These are phyloP conservation scores for Nemania bipapillata DNA, from an alignment of 2,329 filamentous ascomycete genomes.

Conservation along the genomic window DNA sequence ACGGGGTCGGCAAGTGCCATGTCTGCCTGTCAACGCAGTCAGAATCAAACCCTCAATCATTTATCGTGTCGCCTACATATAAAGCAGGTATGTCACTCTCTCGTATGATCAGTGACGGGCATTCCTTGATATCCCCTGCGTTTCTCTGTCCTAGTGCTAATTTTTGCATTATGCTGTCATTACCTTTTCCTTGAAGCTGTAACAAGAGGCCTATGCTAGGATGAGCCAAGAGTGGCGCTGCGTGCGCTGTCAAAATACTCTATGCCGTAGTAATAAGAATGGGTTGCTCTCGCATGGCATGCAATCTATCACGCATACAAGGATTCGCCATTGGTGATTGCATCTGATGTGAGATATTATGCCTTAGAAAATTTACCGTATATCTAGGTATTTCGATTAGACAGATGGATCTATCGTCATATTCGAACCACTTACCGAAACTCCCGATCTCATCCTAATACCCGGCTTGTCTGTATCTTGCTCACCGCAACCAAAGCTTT, in stretches of 20 bases:
- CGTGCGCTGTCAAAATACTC: not conserved
- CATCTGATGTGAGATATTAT: slow-evolving; percentile 8
- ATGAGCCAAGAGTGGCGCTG: slow-evolving; percentile 12
- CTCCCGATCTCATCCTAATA: not conserved
- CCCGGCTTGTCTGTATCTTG: not conserved
- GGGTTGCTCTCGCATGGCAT: slow-evolving; percentile 8
- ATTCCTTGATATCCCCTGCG: slow-evolving; percentile 7
- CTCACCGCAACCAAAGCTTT: not conserved
- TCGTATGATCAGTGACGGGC: slow-evolving; percentile 21
- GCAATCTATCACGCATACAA: not conserved
- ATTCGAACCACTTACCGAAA: not conserved
- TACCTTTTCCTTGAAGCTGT: not conserved
- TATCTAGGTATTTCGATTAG: slow-evolving; percentile 1
- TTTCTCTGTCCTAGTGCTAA: slow-evolving; percentile 1
- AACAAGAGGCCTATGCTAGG: not conserved
- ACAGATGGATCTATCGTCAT: not conserved
- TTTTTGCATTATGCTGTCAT: slow-evolving; percentile 8
- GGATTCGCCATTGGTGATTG: not conserved
- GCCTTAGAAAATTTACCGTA: not conserved
- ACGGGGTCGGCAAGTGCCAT: not conserved
- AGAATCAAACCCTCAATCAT: slow-evolving; percentile 8
- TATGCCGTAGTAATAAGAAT: not conserved
- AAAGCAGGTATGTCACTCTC: slow-evolving; percentile 23
- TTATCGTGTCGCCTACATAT: slow-evolving; percentile 17
- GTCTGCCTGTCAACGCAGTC: slow-evolving; percentile 11